Base-by-base conservation (phyloP, 169 alveolate genomes). In the Eimeria praecox region DNA sequence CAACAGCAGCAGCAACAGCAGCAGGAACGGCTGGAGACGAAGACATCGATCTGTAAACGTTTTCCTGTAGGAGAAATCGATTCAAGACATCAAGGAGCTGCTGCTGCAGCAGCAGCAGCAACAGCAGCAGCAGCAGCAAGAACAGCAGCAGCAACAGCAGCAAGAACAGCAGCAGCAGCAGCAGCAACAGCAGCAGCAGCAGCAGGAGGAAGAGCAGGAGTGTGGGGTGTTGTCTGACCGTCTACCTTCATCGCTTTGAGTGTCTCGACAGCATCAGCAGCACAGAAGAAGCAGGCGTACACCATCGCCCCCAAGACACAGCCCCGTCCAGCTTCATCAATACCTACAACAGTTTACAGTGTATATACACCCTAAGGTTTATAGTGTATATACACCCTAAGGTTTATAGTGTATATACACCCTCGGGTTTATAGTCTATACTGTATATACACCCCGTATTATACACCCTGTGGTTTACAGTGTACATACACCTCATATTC, bases 241-340 rank as follows among this genome's bases (percentile, higher is more conserved):
- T 98, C 99, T 49, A 98, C 98, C 56, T 95, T 97, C 87, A 98
- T 96, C 88, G 97, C 97, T 95, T 96, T 98, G 94, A 98, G 96
- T 80, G 95, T 90, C 78, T 96, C 44, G 71, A 97, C 97, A 80
- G 91, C 96, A 52, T 95, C 98, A 20, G 95, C 97, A 8, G 99
- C 98, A 97, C 99, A 99, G 90, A 95, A 98, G 75, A 99, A 98
- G 92, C 99, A 98, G 18, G 99, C 99, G 97, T 98, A 99, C 54
- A 99, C 99, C 99, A 99, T 99, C 33, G 99, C 99, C 16, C 99
- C 99, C 80, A 99, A 95, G 24, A 99, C 99, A 35, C 99, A 99
- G 16, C 99, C 99, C 95, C 99, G 96, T 16, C 99, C 99, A 22
- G 99, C 99, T 94, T 99, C 99, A 96, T 99, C 99, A 75, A 99